Evolutionary conservation across 306 rosid species (phyloP), one percentile per base, ranked within the genome.

Genomic region (Glycine soja): DNA sequence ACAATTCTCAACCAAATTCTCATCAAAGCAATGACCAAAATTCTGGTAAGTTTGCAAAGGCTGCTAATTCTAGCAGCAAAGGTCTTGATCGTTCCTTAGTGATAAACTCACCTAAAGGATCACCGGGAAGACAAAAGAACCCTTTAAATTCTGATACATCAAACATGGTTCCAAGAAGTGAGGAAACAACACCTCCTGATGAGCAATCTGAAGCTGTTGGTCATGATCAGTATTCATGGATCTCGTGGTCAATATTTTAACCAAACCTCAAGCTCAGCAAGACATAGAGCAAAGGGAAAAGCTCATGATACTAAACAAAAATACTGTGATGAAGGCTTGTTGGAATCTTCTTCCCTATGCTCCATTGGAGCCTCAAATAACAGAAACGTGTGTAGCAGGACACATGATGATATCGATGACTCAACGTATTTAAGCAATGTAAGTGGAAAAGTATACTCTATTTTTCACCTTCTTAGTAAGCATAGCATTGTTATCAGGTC

Each of bases 311-410:
- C n/a, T 70, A 14, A n/a, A n/a, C n/a, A 34, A 2, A 14, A 19
- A 2, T 42, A 42, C 5, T 34, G n/a, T 57, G 32, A 43, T 74
- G 79, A 70, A 56, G 63, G 81, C 38, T 59, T 83, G 47, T 24
- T 74, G 19, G 63, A 70, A 34, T 85, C 85, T 56, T 69, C 88
- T 70, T 84, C 30, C 2, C 30, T 24, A 24, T 24, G 30, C 30
- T 24, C 88, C 13, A 82, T 81, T 85, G 86, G 75, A 70, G 85
- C 78, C 46, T 84, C 90, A 18, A 82, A 75, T 56, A 69, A 82
- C 50, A 77, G 71, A 42, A 30, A 46, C 14, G 6, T 59, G 52
- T 53, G 13, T 32, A 70, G 64, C 48, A 74, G 58, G 81, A 81
- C 79, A 18, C 70, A 77, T 48, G 82, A 70, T 53, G 77, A 70